Evolutionary conservation across 164 flowering plant species (phyloP).

Genomic region (Aristolochia fimbriata): DNA sequence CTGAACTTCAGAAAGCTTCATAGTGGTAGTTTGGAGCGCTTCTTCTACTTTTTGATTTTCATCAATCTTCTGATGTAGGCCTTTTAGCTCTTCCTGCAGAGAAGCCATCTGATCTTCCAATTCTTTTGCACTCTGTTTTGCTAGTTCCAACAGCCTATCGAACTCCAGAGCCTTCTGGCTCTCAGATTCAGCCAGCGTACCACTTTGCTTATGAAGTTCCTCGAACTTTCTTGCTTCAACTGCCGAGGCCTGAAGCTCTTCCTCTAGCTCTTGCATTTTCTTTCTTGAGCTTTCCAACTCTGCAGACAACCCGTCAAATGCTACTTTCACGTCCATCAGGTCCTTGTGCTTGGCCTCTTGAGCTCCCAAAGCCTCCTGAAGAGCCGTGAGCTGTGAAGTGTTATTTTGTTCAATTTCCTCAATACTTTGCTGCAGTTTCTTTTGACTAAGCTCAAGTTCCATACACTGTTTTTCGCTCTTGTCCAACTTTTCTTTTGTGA

Average conservation of each 20-base stretch:
- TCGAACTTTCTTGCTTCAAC: constrained; percentile 53
- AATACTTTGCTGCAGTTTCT: constrained; percentile 43
- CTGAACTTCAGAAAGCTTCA: constrained; percentile 44
- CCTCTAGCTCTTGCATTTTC: constrained; percentile 55
- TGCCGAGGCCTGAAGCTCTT: constrained; percentile 38
- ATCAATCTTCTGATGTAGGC: constrained; percentile 50
- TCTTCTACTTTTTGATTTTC: constrained; percentile 59
- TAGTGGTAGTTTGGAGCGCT: constrained; percentile 33
- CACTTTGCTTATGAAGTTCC: constrained; percentile 54
- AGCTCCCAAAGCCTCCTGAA: constrained; percentile 53
- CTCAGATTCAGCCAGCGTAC: constrained; percentile 54
- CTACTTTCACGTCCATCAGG: constrained; percentile 46
- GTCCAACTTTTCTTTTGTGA: constrained; percentile 42
- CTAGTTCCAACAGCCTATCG: constrained; percentile 51
- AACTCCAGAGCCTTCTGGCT: constrained; percentile 55
- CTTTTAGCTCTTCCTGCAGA: constrained; percentile 56
- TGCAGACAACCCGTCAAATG: constrained; percentile 40
- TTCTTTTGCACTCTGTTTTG: constrained; percentile 50
- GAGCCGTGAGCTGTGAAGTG: constrained; percentile 31
- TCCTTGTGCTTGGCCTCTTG: constrained; percentile 66
- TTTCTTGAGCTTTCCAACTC: constrained; percentile 66
- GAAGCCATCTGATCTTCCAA: constrained; percentile 60
- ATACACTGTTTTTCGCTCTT: constrained; percentile 35
- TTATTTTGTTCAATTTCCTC: constrained; percentile 41
- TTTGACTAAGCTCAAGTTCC: constrained; percentile 48